Percentiles rank a stretch among this genome's conserved stretches.
Conservation (phyloP, 75 land plant species). For the Adiantum capillusveneris region DNA sequence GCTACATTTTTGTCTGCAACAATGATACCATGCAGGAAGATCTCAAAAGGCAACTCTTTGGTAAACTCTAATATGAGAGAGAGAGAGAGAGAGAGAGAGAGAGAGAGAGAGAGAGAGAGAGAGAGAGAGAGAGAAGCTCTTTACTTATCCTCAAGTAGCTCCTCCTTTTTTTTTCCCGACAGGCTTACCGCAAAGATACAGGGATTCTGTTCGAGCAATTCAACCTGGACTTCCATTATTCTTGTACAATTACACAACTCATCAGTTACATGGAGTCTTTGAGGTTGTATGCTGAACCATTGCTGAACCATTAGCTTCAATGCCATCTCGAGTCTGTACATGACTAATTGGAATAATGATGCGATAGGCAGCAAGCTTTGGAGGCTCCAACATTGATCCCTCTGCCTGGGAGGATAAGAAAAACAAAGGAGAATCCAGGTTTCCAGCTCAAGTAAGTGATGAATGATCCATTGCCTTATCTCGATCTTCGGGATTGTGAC, state of each 20-base stretch:
- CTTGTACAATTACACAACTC: conserved; percentile 49
- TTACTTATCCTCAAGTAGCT: too few relatives aligned
- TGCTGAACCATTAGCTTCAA: not conserved
- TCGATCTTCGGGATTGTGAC: too few relatives aligned
- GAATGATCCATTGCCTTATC: too few relatives aligned
- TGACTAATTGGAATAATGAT: conserved; percentile 1
- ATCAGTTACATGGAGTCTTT: conserved; percentile 47
- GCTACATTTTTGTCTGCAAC: conserved; percentile 75
- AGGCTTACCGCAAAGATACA: conserved; percentile 46
- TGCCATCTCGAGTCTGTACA: not conserved
- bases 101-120: too few relatives aligned
- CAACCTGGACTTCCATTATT: conserved; percentile 51
- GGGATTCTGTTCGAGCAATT: conserved; percentile 53
- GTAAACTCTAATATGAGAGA: too few relatives aligned
- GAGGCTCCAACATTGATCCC: conserved; percentile 81
- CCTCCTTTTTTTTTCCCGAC: conserved; percentile 11
- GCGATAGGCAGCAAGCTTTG: conserved; percentile 78
- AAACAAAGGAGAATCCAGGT: conserved; percentile 75
- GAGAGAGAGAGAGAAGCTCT: too few relatives aligned
- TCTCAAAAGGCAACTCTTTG: conserved; percentile 60
- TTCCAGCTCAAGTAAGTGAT: conserved; percentile 97
- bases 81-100: too few relatives aligned
- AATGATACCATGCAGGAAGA: conserved; percentile 78
- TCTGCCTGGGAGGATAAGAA: conserved; percentile 90
- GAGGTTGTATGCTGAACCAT: conserved; percentile 21